phyloP scores from a whole-genome alignment of 192 early-diverging fungal species.

The Coemansia sp. region DNA sequence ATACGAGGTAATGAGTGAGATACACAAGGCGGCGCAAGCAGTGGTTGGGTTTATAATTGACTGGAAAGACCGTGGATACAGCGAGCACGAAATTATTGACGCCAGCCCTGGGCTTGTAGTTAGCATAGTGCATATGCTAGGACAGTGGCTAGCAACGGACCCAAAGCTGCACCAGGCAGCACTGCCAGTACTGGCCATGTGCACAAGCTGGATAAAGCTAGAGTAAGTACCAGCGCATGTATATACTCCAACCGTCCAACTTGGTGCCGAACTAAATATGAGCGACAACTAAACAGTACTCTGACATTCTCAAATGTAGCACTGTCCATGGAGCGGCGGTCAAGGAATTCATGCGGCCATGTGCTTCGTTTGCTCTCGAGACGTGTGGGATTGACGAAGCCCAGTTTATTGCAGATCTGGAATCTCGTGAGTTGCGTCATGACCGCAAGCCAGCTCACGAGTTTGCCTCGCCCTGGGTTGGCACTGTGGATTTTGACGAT shows the following conservation, averaged over 20 bases:
- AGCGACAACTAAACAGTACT: not conserved
- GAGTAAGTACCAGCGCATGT: not conserved
- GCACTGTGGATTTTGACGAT: conserved; percentile 50
- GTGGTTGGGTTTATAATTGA: conserved; percentile 30
- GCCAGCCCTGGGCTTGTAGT: conserved; percentile 18
- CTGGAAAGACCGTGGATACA: conserved; percentile 31
- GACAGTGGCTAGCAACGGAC: conserved; percentile 47
- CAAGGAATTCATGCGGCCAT: conserved; percentile 33
- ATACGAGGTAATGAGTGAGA: conserved; percentile 31
- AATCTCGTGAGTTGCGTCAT: conserved; percentile 26
- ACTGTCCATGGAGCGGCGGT: conserved; percentile 9
- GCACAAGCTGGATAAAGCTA: conserved; percentile 26
- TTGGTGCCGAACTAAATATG: too few species aligned
- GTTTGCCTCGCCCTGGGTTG: conserved; percentile 49
- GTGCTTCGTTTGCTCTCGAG: conserved; percentile 46
- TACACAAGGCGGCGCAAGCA: conserved; percentile 24
- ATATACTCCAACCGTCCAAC: too few species aligned
- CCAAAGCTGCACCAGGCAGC: conserved; percentile 36
- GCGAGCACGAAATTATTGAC: conserved; percentile 20
- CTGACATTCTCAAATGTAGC: conserved; percentile 3
- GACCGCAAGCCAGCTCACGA: conserved; percentile 18
- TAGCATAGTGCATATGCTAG: conserved; percentile 25
- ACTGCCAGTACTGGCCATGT: conserved; percentile 42
- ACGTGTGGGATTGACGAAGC: conserved; percentile 41
- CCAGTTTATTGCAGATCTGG: conserved; percentile 35